A percentile compares a stretch with the other conserved stretches of the same genome.
Conservation (phyloP, 2,329 filamentous ascomycete genomes). For the Aspergillus proliferans region DNA sequence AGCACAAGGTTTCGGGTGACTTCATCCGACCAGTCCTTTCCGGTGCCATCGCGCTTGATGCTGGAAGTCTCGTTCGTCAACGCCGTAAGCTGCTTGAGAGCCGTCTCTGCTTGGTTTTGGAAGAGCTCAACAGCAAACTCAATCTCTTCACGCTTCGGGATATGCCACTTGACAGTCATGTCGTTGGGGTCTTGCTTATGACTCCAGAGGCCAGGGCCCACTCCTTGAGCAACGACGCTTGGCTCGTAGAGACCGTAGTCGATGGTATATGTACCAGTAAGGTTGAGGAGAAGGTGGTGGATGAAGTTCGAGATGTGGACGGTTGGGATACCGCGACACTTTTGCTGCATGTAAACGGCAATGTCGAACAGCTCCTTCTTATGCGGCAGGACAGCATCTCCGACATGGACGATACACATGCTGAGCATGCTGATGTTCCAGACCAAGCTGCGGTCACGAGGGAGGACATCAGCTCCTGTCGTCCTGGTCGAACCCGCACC, state of each 20-base stretch:
- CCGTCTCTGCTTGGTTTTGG: constrained; percentile 71
- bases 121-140: constrained; percentile 87
- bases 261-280: constrained; percentile 88
- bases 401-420: constrained; percentile 97
- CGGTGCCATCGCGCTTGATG: constrained; percentile 86
- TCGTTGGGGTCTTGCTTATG: constrained; percentile 66
- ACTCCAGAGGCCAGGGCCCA: constrained; percentile 79
- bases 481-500: constrained; percentile 91
- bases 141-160: constrained; percentile 71
- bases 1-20: constrained; percentile 84
- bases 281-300: constrained; percentile 87
- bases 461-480: constrained; percentile 86
- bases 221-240: constrained; percentile 61
- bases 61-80: constrained; percentile 76
- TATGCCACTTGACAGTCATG: constrained; percentile 85
- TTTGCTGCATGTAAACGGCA: constrained; percentile 91
- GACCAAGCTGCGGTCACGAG: constrained; percentile 83
- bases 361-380: constrained; percentile 85
- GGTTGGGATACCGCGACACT: constrained; percentile 86
- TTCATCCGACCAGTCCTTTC: constrained; percentile 98
- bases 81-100: constrained; percentile 65
- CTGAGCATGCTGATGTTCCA: constrained; percentile 97
- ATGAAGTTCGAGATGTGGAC: constrained; percentile 97
- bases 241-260: constrained; percentile 85
- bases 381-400: constrained; percentile 80